Conservation (phyloP, 78 protist species). For the Speleostelium caveatum region DNA sequence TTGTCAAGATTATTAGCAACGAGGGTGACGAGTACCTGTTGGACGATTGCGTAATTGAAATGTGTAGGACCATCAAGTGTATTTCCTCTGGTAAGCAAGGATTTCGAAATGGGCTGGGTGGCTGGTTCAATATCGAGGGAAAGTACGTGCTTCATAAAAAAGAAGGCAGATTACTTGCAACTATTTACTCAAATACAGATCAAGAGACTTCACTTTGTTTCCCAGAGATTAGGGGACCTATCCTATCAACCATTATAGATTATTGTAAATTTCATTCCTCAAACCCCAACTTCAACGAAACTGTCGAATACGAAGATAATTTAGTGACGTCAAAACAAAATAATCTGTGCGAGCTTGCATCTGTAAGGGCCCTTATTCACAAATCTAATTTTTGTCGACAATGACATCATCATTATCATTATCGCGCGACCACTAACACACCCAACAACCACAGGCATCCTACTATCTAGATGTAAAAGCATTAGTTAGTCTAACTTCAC, state of each 20-base stretch:
- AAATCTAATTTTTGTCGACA: too few relatives aligned
- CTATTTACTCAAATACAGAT: slow-evolving; percentile 21
- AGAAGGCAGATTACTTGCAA: slow-evolving; percentile 29
- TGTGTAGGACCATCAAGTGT: slow-evolving; percentile 33
- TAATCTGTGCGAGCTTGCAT: slow-evolving; percentile 33
- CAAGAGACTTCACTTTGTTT: slow-evolving; percentile 14
- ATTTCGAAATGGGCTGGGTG: slow-evolving; percentile 44
- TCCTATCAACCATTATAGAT: slow-evolving; percentile 2
- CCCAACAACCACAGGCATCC: neutral
- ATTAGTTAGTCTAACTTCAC: slow-evolving; percentile 33
- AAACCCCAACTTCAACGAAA: neutral
- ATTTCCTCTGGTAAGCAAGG: slow-evolving; percentile 28
- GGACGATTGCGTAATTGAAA: slow-evolving; percentile 30
- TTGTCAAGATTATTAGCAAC: slow-evolving; percentile 34
- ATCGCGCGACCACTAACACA: too few relatives aligned
- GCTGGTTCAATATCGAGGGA: slow-evolving; percentile 46
- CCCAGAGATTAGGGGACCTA: slow-evolving; percentile 33
- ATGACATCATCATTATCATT: too few relatives aligned
- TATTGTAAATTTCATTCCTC: slow-evolving; percentile 37
- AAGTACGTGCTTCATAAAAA: slow-evolving; percentile 41
- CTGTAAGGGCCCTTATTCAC: too few relatives aligned
- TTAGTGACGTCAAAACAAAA: slow-evolving; percentile 21
- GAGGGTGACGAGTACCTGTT: slow-evolving; percentile 28
- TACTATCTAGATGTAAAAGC: slow-evolving; percentile 56
- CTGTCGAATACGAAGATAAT: slow-evolving; percentile 1